A percentile compares a stretch with the other conserved stretches of the same genome.
Conservation (phyloP, 106 monocot genomes). For the Dendrobium chrysotoxum region DNA sequence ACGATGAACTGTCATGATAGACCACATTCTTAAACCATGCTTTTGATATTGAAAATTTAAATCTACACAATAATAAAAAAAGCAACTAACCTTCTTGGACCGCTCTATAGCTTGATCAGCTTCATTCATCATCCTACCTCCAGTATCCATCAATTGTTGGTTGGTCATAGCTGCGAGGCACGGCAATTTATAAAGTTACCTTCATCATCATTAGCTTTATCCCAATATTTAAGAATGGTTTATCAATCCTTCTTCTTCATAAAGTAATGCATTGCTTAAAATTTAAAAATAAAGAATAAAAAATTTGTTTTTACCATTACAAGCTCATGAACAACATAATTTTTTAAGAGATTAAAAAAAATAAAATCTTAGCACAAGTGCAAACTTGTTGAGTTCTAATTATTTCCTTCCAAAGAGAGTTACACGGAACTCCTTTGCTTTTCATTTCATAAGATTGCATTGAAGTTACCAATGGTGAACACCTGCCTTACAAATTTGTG, state of each 20-base stretch:
- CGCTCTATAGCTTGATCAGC: slow-evolving; percentile 84
- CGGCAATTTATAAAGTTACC: background rate
- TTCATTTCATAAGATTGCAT: background rate
- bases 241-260: background rate
- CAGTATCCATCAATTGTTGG: slow-evolving; percentile 67
- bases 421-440: background rate
- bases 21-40: background rate
- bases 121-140: slow-evolving; percentile 72
- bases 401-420: background rate
- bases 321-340: background rate
- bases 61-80: background rate
- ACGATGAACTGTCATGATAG: background rate
- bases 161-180: slow-evolving; percentile 71
- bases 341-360: background rate
- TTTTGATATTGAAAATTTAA: background rate
- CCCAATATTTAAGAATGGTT: background rate
- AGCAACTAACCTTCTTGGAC: slow-evolving; percentile 56
- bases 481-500: background rate
- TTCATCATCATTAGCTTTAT: background rate
- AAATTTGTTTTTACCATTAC: background rate
- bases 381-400: background rate
- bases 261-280: background rate
- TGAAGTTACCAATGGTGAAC: background rate
- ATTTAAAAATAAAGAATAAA: background rate
- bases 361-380: background rate